Evolutionary conservation across 306 rosid genomes (phyloP).

Genomic region (Sindora glabra): DNA sequence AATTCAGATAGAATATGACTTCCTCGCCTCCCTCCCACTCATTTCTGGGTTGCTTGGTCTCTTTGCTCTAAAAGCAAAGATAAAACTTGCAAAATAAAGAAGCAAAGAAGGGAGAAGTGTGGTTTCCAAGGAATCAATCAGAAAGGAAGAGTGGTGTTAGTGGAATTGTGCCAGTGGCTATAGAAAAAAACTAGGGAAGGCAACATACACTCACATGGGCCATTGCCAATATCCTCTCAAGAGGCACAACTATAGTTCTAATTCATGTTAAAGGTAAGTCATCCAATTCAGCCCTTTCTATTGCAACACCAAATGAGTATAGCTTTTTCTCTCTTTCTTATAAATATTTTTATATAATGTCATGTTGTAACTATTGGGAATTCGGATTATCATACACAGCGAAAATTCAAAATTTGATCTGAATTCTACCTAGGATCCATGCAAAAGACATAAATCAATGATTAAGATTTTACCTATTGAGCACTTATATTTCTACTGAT

Average conservation of each 20-base stretch:
- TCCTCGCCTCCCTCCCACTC: too few species aligned
- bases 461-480: too few species aligned
- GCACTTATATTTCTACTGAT: too few species aligned
- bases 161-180: slow-evolving; percentile 80
- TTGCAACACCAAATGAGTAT: slow-evolving; percentile 43
- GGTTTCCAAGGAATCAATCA: slow-evolving; percentile 40
- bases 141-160: slow-evolving; percentile 53
- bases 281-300: slow-evolving; percentile 25
- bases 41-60: slow-evolving; percentile 1
- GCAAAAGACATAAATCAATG: too few species aligned
- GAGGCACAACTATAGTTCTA: slow-evolving; percentile 53
- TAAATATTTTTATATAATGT: too few species aligned
- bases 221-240: slow-evolving; percentile 46
- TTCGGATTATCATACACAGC: too few species aligned
- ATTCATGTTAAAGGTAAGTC: slow-evolving; percentile 62
- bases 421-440: too few species aligned
- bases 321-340: too few species aligned
- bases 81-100: too few species aligned
- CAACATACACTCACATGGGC: slow-evolving; percentile 83
- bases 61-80: slow-evolving; percentile 9
- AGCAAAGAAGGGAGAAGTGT: slow-evolving; percentile 67
- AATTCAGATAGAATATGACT: neutral
- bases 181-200: slow-evolving; percentile 84
- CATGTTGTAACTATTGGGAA: too few species aligned
- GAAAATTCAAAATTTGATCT: too few species aligned